Evolutionary conservation across 129 eudicot species (phyloP), one percentile per base, ranked within the genome.

Genomic region (Centaurea solstitialis): DNA sequence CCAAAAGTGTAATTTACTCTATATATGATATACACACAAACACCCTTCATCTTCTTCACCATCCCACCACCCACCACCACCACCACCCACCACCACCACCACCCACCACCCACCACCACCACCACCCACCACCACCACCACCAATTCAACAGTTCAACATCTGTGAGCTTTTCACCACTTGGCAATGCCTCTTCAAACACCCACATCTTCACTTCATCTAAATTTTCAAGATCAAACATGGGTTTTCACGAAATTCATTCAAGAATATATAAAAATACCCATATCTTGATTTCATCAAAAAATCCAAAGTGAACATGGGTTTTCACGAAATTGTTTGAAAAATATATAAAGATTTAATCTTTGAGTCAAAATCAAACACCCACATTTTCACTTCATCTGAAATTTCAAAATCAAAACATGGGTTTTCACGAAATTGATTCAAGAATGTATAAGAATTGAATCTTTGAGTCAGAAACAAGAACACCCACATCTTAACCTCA

Each of bases 201-300:
- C 99, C 99, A 96, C 99, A 96, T 96, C 87, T 86, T 89, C 84
- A 96, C 97, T 89, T 96, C 97, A 91, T 96, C 99, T 96, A 86
- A 33, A 8, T 45, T 39, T n/a, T 62, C 71, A 83, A 78, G 74
- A 84, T 83, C 76, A 84, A 84, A 79, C 80, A 78, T 79, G 33
- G 33, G 21, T 33, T 20, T 30, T 1, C 65, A 22, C 43, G n/a
- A 45, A 33, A 53, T 9, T 37, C 26, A 70, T 70, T 37, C n/a
- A 9, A 28, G 22, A 11, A 30, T 38, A 53, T 6, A 35, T 71
- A 20, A 28, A 28, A 50, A 45, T 5, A 28, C 71, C 28, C 35
- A 68, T 0, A 21, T 6, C 18, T 41, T 81, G 33, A 53, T 21
- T 53, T 53, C 64, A 53, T 53, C 64, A 4, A 53, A 53, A 45